These are phyloP conservation scores for Annulohypoxylon nitens DNA, from an alignment of 495 filamentous ascomycete genomes.

Conservation along the genomic window DNA sequence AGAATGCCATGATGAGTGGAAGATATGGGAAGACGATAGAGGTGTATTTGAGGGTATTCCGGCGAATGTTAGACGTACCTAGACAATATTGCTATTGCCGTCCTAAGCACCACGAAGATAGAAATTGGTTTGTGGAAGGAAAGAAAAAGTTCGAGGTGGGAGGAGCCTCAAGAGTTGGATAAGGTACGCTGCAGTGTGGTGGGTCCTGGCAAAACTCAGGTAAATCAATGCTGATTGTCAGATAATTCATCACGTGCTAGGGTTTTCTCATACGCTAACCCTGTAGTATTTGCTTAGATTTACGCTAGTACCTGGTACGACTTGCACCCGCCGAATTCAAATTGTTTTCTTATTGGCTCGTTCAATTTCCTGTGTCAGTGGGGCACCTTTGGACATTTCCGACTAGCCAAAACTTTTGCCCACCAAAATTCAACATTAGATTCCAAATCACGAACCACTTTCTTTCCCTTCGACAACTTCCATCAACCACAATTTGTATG, in stretches of 20 bases:
- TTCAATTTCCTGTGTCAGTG: conserved; percentile 16
- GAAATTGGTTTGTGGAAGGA: conserved; percentile 44
- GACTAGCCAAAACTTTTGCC: conserved; percentile 28
- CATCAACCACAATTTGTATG: conserved; percentile 41
- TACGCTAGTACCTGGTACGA: background rate
- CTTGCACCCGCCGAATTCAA: background rate
- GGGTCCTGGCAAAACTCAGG: conserved; percentile 33
- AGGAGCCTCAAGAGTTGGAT: conserved; percentile 30
- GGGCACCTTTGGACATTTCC: conserved; percentile 16
- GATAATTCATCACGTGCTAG: conserved; percentile 42
- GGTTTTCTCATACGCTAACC: conserved; percentile 29
- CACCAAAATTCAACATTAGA: conserved; percentile 35
- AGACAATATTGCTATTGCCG: conserved; percentile 66
- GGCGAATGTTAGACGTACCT: conserved; percentile 61
- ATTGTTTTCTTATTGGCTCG: conserved; percentile 23
- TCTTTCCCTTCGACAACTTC: conserved; percentile 46
- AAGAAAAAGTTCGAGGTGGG: conserved; percentile 30
- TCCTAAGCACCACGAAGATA: conserved; percentile 69
- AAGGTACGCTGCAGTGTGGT: conserved; percentile 34
- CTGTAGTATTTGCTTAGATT: conserved; percentile 2
- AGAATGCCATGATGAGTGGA: background rate
- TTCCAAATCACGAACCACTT: conserved; percentile 36
- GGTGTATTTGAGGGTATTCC: background rate
- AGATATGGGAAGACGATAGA: conserved; percentile 8
- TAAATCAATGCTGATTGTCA: background rate